Evolutionary conservation across 129 eudicot genomes (phyloP), one percentile per base, ranked within the genome.

Genomic region (Lactuca saligna): DNA sequence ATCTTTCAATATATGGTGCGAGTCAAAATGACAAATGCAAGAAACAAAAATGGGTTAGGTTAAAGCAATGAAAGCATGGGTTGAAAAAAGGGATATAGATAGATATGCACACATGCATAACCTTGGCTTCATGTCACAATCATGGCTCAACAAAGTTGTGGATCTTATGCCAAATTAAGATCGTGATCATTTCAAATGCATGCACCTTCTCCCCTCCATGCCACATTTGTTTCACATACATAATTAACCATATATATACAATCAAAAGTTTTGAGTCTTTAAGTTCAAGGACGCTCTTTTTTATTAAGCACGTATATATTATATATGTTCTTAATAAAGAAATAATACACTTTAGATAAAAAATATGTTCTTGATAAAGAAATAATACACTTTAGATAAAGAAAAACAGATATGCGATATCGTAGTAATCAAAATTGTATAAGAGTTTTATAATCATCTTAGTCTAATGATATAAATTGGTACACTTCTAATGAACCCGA

Each of bases 21-120:
- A 42, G 49, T 42, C 49, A 42, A 5, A 38, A 62, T 16, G 39
- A 20, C 29, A 67, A 35, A 34, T 42, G 50, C 16, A 67, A 16
- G 33, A 50, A 50, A 65, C 58, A 46, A 65, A 65, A 32, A 66
- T 29, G 57, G 34, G 32, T 44, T 29, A 15, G 57, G 46, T 31
- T 53, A 49, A 46, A 64, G 56, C 41, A 64, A 44, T 44, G 70
- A 65, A 67, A 67, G 72, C 72, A 67, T 50, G 72, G 72, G 61
- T 34, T 53, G n/a, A 54, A 33, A 58, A 51, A 51, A 51, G 32
- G 44, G 11, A 34, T 16, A 54, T 67, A 16, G 35, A 67, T 33
- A 54, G 7, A 67, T 53, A 33, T 34, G 62, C 72, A 68, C 72
- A 68, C 73, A 68, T 68, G 54, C 72, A 53, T 34, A 37, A 39